These are phyloP conservation scores for Orbilia javanica DNA, from an alignment of 2,329 filamentous ascomycete species.

Conservation along the genomic window DNA sequence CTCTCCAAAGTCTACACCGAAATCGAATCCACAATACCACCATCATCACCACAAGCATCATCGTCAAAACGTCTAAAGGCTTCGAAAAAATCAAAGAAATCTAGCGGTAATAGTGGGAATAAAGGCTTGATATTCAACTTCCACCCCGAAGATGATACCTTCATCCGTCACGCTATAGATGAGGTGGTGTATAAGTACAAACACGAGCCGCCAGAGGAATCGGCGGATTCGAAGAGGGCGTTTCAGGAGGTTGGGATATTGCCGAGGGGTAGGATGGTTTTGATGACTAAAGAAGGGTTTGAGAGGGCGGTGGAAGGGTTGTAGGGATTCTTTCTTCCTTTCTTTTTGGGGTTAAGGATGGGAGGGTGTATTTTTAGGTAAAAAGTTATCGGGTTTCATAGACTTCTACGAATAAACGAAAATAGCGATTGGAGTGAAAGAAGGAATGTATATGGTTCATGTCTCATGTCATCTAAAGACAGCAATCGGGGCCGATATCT, in stretches of 20 bases:
- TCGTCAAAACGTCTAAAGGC: slow-evolving; percentile 16
- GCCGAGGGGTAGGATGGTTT: slow-evolving; percentile 68
- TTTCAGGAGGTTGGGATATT: slow-evolving; percentile 94
- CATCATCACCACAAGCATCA: slow-evolving; percentile 68
- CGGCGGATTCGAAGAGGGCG: slow-evolving; percentile 89
- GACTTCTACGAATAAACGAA: too few relatives aligned
- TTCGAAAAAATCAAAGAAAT: slow-evolving; percentile 24
- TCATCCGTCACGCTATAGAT: slow-evolving; percentile 69
- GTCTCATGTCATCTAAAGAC: too few relatives aligned
- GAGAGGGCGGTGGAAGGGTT: slow-evolving; percentile 33
- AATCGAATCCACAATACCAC: slow-evolving; percentile 81
- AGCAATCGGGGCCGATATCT: background rate
- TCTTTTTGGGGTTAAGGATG: background rate
- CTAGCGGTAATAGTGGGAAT: slow-evolving; percentile 1
- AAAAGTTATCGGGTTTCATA: too few relatives aligned
- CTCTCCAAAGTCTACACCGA: slow-evolving; percentile 93
- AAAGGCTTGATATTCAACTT: slow-evolving; percentile 76
- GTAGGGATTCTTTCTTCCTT: background rate
- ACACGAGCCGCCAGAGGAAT: slow-evolving; percentile 80
- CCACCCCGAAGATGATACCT: slow-evolving; percentile 92
- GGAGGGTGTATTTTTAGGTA: background rate
- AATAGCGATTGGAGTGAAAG: too few relatives aligned
- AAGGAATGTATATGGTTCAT: too few relatives aligned
- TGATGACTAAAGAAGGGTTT: slow-evolving; percentile 40
- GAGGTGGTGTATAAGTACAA: slow-evolving; percentile 80